These are phyloP conservation scores for Syncephalastrum sp. DNA, from an alignment of 371 early-diverging fungal species.

Conservation along the genomic window DNA sequence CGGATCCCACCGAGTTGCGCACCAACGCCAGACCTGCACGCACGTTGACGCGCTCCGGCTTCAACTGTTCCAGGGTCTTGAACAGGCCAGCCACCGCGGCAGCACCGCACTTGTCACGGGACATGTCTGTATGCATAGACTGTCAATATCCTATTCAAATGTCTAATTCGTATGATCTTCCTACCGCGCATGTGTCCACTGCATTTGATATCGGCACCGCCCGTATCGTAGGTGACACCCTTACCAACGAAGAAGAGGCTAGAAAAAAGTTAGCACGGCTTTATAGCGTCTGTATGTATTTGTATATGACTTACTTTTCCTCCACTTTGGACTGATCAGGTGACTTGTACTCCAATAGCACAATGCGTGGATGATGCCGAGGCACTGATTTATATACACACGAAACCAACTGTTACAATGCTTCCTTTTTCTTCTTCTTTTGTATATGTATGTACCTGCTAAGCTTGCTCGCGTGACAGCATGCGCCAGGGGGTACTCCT, in stretches of 20 bases:
- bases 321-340: constrained; percentile 74
- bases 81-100: constrained; percentile 84
- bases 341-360: constrained; percentile 77
- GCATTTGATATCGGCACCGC: constrained; percentile 86
- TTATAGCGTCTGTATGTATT: no score
- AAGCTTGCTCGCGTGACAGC: constrained; percentile 82
- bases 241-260: constrained; percentile 88
- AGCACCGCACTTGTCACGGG: constrained; percentile 90
- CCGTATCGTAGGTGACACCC: constrained; percentile 91
- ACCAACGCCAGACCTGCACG: constrained; percentile 75
- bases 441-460: constrained; percentile 37
- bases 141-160: background rate
- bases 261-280: background rate
- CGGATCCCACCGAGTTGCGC: constrained; percentile 81
- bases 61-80: constrained; percentile 64
- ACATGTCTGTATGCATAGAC: constrained; percentile 55
- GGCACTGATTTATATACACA: constrained; percentile 39
- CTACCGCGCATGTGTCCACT: constrained; percentile 81
- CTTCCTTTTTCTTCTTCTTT: no score
- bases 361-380: constrained; percentile 77
- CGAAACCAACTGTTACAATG: no score
- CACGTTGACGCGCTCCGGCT: constrained; percentile 68
- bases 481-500: constrained; percentile 83
- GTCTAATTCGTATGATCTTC: background rate
- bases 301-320: constrained; percentile 65